phyloP scores from a whole-genome alignment of 108 stramenopile genomes.

The Nannochloropsis oceanica region DNA sequence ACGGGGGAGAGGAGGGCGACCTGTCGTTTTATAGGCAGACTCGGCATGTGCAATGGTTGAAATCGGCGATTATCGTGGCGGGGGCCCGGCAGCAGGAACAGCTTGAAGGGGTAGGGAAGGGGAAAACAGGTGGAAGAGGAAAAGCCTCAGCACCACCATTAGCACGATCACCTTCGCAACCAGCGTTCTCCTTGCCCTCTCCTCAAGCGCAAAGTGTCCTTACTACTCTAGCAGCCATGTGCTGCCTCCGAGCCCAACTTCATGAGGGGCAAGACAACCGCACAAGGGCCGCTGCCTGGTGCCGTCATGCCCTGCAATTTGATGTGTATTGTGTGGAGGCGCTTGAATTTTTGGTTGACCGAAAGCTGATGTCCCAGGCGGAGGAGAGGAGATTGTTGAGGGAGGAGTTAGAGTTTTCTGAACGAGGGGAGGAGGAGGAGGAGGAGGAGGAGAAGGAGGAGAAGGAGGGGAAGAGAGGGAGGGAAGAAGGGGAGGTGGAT shows the following conservation, averaged over 20 bases:
- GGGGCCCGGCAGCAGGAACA: no score
- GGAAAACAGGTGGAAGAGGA: no score
- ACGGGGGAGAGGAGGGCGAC: no score
- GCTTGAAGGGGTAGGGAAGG: no score
- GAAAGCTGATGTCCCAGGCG: neutral
- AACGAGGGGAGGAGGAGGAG: neutral
- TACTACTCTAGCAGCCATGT: neutral
- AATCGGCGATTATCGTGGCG: no score
- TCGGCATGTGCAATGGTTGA: no score
- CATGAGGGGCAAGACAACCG: conserved; percentile 10
- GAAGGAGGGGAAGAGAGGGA: neutral
- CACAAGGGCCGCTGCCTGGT: conserved; percentile 9
- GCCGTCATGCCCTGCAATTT: conserved; percentile 15
- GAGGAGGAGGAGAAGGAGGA: neutral
- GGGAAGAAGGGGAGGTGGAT: neutral
- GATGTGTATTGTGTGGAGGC: conserved; percentile 26
- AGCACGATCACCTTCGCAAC: no score
- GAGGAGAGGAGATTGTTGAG: neutral
- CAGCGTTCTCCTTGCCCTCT: no score
- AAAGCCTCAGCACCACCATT: no score
- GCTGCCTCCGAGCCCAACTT: neutral
- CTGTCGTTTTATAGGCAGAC: no score
- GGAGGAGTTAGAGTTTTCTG: neutral
- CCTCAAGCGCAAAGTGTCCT: neutral
- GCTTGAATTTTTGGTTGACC: neutral